Base-by-base conservation (phyloP, 164 flowering plant genomes). In the Chimonanthus praecox region DNA sequence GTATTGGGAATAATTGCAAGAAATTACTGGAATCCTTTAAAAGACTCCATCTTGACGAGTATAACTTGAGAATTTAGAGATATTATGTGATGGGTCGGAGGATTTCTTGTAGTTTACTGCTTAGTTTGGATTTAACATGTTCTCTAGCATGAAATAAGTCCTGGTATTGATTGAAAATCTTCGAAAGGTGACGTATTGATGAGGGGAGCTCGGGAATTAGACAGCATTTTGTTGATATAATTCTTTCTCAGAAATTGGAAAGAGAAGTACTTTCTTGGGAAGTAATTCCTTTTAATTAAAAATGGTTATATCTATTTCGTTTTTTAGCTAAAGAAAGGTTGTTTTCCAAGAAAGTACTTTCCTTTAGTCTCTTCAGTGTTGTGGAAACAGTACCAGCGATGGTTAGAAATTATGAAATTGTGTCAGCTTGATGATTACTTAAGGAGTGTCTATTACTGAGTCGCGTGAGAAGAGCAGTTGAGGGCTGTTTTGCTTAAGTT, bases 11-110 rank as follows among this genome's bases (percentile, higher is more conserved):
- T n/a, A 63, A 63, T 63, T 43, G 21, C 3, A 21, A 63, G 8
- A 9, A 9, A 9, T 63, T 33, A 63, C 10, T 63, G 16, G 21
- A 33, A 20, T 20, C 44, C 43, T 20, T 63, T 43, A 33, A 63
- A 63, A 63, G 66, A 63, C 9, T 33, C 33, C 66, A 33, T 63
- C 11, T 63, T 63, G 66, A 63, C 13, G 66, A 63, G 66, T 20
- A 7, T 20, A 21, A 33, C 44, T 4, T 3, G 11, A 44, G 45
- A 63, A 20, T 63, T 6, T 63, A 18, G 33, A 62, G 18, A 18
- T 4, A 10, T 7, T 21, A 43, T 63, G 10, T 33, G 2, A 20
- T 63, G 66, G n/a, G 60, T 54, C 16, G 9, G 66, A 33, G 9
- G 44, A 13, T 10, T 20, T 63, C 21, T 63, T n/a, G 16, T 20